Evolutionary conservation across 257 asterid species (phyloP).

Genomic region (Solanum pimpinellifolium): DNA sequence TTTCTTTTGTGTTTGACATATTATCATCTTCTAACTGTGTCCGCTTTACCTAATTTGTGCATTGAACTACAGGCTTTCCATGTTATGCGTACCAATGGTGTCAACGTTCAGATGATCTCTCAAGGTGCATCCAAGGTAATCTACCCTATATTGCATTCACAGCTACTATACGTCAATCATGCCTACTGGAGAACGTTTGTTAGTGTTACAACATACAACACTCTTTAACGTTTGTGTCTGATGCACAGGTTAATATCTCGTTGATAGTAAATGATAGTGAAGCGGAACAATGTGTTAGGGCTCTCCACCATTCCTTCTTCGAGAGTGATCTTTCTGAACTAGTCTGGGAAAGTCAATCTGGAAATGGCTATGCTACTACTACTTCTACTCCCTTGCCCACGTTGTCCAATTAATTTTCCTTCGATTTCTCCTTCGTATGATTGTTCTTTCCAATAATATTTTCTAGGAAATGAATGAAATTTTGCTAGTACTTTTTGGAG

Average conservation of each 20-base stretch:
- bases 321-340: conserved; percentile 40
- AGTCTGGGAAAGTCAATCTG: conserved; percentile 20
- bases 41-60: not conserved
- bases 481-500: not conserved
- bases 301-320: conserved; percentile 66
- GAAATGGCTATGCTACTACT: conserved; percentile 15
- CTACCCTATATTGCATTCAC: not conserved
- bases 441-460: not conserved
- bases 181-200: not conserved
- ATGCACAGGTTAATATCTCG: conserved; percentile 54
- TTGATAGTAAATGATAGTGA: conserved; percentile 73
- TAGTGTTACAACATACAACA: not conserved
- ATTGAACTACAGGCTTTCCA: conserved; percentile 52
- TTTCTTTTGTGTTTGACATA: not conserved
- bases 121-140: conserved; percentile 72
- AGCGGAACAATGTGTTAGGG: conserved; percentile 69
- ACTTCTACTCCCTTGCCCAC: not conserved
- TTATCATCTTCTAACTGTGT: not conserved
- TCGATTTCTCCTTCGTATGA: not conserved
- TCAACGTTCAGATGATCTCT: conserved; percentile 85
- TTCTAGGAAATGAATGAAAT: not conserved
- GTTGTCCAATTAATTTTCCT: not conserved
- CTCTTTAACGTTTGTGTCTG: not conserved
- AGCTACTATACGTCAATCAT: not conserved
- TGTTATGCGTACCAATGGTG: conserved; percentile 50